Evolutionary conservation across 1,284 basidiomycete species (phyloP).

Genomic region (Fistulinella staudtii): DNA sequence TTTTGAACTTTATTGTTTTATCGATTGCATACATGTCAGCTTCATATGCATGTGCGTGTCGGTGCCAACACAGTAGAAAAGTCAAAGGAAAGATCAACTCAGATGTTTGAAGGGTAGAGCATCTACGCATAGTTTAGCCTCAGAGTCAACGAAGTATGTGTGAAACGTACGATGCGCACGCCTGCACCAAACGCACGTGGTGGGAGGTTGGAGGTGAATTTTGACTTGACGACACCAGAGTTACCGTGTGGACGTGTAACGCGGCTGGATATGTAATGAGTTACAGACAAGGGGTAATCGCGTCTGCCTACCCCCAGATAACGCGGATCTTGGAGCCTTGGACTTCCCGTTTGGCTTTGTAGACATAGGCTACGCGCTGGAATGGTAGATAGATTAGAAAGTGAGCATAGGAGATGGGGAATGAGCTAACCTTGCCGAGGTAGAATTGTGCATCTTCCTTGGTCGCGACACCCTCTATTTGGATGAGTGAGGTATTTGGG

Average conservation of each 20-base stretch:
- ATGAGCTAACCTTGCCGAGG: constrained; percentile 85
- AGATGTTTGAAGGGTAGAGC: constrained; percentile 54
- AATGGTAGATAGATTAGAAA: neutral
- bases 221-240: constrained; percentile 95
- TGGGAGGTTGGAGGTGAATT: constrained; percentile 96
- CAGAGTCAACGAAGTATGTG: neutral
- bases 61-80: constrained; percentile 11
- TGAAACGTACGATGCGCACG: constrained; percentile 79
- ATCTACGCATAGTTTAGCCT: constrained; percentile 36
- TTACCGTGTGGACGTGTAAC: constrained; percentile 92
- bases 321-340: constrained; percentile 92
- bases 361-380: constrained; percentile 96
- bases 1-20: constrained; percentile 3
- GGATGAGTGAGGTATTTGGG: constrained; percentile 94
- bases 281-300: neutral
- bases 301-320: constrained; percentile 87
- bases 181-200: constrained; percentile 93
- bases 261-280: constrained; percentile 47
- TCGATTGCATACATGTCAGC: constrained; percentile 10
- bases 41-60: constrained; percentile 17
- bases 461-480: constrained; percentile 94
- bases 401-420: neutral
- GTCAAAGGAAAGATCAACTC: constrained; percentile 18
- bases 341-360: constrained; percentile 92
- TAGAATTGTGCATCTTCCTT: constrained; percentile 98